phyloP scores from a whole-genome alignment of 129 eudicot species.

The Smallanthus sonchifolius region DNA sequence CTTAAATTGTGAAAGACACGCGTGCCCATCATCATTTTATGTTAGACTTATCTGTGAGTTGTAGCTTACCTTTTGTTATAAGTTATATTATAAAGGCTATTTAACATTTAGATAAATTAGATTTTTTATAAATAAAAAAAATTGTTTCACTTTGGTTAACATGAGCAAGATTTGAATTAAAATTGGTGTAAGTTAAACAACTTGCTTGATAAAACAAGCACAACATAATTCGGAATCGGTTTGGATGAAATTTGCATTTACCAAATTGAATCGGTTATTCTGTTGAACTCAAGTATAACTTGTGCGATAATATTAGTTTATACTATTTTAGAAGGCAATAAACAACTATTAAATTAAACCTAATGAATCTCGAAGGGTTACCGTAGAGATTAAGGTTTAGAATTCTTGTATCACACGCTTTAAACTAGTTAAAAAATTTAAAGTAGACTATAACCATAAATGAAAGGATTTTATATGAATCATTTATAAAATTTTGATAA shows the following conservation, averaged over 20 bases:
- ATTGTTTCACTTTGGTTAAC: neutral
- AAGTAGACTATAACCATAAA: neutral
- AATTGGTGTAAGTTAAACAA: no score
- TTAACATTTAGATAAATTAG: neutral
- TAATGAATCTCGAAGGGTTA: neutral
- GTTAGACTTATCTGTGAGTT: neutral
- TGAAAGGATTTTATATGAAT: neutral
- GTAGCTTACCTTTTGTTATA: neutral
- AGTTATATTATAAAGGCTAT: neutral
- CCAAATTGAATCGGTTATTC: neutral
- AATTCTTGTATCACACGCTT: neutral
- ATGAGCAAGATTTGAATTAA: neutral
- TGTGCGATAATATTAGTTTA: neutral
- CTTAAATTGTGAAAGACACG: constrained; percentile 6
- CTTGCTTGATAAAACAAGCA: neutral
- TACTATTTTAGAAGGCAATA: neutral
- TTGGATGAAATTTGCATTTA: neutral
- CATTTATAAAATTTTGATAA: neutral
- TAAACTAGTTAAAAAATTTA: neutral
- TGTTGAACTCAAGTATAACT: neutral
- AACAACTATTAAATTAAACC: neutral
- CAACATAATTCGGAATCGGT: neutral
- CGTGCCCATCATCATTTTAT: constrained; percentile 10
- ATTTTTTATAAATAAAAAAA: neutral
- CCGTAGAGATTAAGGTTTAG: constrained; percentile 12